These are phyloP conservation scores for Beauveria sp. DNA, from an alignment of 2,329 filamentous ascomycete species.

Conservation along the genomic window DNA sequence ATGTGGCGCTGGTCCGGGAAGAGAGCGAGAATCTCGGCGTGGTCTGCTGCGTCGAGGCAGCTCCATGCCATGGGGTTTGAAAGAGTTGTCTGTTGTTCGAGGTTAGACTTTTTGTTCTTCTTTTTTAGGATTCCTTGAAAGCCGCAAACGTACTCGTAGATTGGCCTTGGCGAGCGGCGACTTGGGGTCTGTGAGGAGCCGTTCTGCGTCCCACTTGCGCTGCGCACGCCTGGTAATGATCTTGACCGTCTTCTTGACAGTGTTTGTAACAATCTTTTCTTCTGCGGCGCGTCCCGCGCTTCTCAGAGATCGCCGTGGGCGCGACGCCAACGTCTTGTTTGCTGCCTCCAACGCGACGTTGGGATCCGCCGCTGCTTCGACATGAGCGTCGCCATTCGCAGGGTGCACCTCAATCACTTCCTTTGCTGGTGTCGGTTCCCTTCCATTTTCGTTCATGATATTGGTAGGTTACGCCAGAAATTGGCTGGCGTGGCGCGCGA, in stretches of 20 bases:
- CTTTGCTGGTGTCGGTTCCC: not conserved
- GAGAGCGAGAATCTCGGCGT: slow-evolving; percentile 28
- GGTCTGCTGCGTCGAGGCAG: slow-evolving; percentile 25
- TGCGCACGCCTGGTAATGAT: slow-evolving; percentile 17
- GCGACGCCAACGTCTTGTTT: not conserved
- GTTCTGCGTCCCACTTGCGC: slow-evolving; percentile 28
- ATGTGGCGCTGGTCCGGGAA: slow-evolving; percentile 33
- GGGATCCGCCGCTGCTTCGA: not conserved
- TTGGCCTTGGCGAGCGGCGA: slow-evolving; percentile 32
- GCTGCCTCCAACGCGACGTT: not conserved
- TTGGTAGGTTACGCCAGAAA: not conserved
- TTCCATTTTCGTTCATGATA: not conserved
- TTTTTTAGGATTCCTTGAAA: not conserved
- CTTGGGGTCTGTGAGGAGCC: slow-evolving; percentile 27
- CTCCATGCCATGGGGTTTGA: slow-evolving; percentile 32
- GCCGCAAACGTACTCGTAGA: slow-evolving; percentile 24
- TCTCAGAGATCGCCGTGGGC: slow-evolving; percentile 1
- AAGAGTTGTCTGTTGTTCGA: slow-evolving; percentile 24
- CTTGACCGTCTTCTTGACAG: slow-evolving; percentile 19
- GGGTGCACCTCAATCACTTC: not conserved
- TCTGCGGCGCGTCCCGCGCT: not conserved
- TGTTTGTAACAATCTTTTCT: slow-evolving; percentile 17
- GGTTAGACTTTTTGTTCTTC: not conserved
- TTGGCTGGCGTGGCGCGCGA: not conserved
- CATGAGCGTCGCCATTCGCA: not conserved